Base-by-base conservation (phyloP, 2,329 filamentous ascomycete genomes). In the Colletotrichum spaethianum region DNA sequence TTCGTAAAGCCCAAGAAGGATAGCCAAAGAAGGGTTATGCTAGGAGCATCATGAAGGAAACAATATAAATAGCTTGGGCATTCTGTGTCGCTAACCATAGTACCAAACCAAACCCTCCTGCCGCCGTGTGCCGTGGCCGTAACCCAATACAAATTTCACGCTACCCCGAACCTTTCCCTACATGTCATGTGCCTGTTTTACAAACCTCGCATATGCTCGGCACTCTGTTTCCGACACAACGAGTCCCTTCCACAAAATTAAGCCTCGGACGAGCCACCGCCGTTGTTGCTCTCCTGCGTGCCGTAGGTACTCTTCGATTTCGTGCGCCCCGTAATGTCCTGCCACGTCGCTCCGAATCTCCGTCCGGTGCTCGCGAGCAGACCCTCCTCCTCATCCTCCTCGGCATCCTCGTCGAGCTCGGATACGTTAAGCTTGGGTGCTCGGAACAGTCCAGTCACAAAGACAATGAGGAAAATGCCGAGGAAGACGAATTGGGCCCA, bases 401-500 rank as follows among this genome's bases (percentile, higher is more conserved):
- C 94, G 20, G 95, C 92, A 79, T 98, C 95, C 73, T 96, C 93
- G 75, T 98, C 96, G 9, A 97, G 81, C 77, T 95, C 91, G 56
- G 90, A 88, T 67, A 96, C 86, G 76, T 96, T 91, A 44, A 98
- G 82, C 78, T 89, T 92, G 0, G 96, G 95, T 1, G 94, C 91
- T 52, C 93, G 91, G 87, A 98, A 92, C 0, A 98, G 83, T 3
- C 93, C 91, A 0, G 93, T 93, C 28, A 94, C 71, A 76, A 98
- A 93, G 16, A 97, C 92, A 66, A 98, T 83, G 12, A 98, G 81
- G 82, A 97, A 98, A 26, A 98, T 87, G 42, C 83, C 93, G 53
- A 99, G 83, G 84, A 99, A 98, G 16, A 89, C 93, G 79, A 98
- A 98, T 78, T 99, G 96, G 0, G 95, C 94, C 95, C 95, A 99